Evolutionary conservation across 2,329 filamentous ascomycete species (phyloP).

Genomic region (Calonectria pauciramosa): DNA sequence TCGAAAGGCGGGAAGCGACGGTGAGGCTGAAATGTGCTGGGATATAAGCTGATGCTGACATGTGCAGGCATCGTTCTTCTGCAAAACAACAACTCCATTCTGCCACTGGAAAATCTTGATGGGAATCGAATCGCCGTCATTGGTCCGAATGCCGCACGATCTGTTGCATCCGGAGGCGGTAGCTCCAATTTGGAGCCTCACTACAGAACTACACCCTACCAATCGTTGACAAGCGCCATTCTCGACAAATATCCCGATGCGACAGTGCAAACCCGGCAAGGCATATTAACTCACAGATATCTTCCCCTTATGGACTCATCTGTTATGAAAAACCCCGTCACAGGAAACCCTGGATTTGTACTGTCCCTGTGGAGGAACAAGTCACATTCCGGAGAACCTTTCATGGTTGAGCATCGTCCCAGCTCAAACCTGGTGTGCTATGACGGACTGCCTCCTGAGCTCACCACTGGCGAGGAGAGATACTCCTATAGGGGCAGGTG

Average conservation of each 20-base stretch:
- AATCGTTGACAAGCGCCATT: constrained; percentile 20
- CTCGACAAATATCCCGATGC: constrained; percentile 15
- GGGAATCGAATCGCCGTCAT: constrained; percentile 19
- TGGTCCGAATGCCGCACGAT: constrained; percentile 29
- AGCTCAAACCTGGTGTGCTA: constrained; percentile 37
- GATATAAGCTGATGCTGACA: background rate
- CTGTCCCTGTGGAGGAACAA: constrained; percentile 28
- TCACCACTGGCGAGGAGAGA: constrained; percentile 32
- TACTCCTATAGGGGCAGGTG: constrained; percentile 29
- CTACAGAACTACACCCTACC: constrained; percentile 30
- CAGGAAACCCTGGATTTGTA: constrained; percentile 21
- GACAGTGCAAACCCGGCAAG: constrained; percentile 14
- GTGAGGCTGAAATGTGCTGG: background rate
- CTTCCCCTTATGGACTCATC: constrained; percentile 18
- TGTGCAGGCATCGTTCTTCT: constrained; percentile 29
- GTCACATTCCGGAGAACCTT: constrained; percentile 26
- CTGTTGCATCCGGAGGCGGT: constrained; percentile 28
- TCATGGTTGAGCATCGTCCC: constrained; percentile 30
- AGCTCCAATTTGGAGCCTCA: constrained; percentile 32
- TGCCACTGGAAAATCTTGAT: constrained; percentile 7
- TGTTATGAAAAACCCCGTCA: constrained; percentile 30
- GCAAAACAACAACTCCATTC: constrained; percentile 17
- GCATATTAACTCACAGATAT: constrained; percentile 32
- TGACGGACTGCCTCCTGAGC: constrained; percentile 30
- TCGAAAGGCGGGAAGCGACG: constrained; percentile 29